These are phyloP conservation scores for Daldinia vernicosa DNA, from an alignment of 495 filamentous ascomycete species.

Conservation along the genomic window DNA sequence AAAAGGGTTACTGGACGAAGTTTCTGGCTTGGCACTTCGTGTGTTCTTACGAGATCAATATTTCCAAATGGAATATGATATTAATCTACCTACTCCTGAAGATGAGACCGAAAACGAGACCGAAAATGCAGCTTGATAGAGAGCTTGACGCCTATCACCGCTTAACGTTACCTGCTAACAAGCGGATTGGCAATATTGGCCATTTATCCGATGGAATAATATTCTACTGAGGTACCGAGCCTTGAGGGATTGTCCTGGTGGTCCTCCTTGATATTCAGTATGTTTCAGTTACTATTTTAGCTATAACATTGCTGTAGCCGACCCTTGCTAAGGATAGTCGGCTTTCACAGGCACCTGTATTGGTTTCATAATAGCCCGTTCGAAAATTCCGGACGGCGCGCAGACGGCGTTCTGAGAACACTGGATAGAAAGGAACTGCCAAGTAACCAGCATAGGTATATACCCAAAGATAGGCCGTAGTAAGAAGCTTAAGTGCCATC, in stretches of 20 bases:
- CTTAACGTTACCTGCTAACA: background rate
- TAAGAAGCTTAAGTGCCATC: background rate
- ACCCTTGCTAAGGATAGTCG: background rate
- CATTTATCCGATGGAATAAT: background rate
- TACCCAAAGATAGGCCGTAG: background rate
- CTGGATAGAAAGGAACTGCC: background rate
- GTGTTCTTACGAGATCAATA: background rate
- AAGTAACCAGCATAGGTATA: background rate
- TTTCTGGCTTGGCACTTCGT: background rate
- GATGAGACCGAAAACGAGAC: background rate
- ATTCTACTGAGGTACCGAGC: background rate
- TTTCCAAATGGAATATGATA: background rate
- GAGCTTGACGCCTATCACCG: background rate
- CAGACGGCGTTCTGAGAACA: background rate
- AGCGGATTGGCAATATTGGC: background rate
- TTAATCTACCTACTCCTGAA: background rate
- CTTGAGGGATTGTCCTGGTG: background rate
- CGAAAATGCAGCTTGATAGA: background rate
- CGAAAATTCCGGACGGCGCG: background rate
- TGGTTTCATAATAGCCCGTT: background rate
- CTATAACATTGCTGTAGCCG: background rate
- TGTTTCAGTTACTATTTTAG: background rate
- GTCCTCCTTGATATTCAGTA: background rate
- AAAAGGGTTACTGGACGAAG: background rate
- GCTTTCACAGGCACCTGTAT: background rate